Evolutionary conservation across 441 rosid genomes (phyloP).

Genomic region (Flueggea neowawraea): DNA sequence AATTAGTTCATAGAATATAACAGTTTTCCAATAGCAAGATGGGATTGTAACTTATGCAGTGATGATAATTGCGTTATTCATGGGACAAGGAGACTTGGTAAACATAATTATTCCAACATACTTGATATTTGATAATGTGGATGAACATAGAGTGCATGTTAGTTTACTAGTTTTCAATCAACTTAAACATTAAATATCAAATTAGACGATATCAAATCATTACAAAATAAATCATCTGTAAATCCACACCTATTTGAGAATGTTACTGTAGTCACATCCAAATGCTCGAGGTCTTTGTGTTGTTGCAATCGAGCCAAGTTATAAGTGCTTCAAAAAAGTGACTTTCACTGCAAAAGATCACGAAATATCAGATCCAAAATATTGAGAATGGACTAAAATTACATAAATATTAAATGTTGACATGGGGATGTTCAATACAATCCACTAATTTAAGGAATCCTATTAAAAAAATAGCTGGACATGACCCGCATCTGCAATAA

Average conservation of each 20-base stretch:
- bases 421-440: slow-evolving; percentile 61
- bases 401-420: slow-evolving; percentile 17
- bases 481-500: slow-evolving; percentile 53
- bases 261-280: slow-evolving; percentile 26
- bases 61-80: no score
- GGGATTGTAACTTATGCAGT: no score
- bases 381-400: slow-evolving; percentile 1
- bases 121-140: no score
- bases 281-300: slow-evolving; percentile 22
- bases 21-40: no score
- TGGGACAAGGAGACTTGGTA: no score
- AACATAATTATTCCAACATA: no score
- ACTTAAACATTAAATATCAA: no score
- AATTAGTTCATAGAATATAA: no score
- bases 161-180: no score
- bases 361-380: slow-evolving; percentile 29
- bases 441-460: slow-evolving; percentile 46
- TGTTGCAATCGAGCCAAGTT: slow-evolving; percentile 53
- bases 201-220: no score
- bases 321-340: slow-evolving; percentile 66
- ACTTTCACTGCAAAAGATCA: slow-evolving; percentile 59
- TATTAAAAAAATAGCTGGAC: slow-evolving; percentile 41
- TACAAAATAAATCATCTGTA: no score
- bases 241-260: slow-evolving; percentile 59
- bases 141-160: no score